Evolutionary conservation across 768 basidiomycete species (phyloP).

Genomic region (Rhizopogon roseolus): DNA sequence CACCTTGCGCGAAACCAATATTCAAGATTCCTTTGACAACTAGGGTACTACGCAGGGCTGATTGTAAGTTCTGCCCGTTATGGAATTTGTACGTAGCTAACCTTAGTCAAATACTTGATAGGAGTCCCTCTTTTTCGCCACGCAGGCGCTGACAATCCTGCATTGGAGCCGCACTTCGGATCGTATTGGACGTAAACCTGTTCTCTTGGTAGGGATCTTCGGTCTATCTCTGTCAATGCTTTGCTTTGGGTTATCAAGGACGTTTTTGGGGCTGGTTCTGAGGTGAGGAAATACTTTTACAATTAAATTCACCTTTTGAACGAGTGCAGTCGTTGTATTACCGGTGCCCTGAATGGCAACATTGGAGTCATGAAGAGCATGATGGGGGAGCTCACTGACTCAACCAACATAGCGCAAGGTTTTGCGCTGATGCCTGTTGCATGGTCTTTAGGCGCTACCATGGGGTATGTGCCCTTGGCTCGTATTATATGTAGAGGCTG

Average conservation of each 20-base stretch:
- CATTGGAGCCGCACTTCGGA: constrained; percentile 48
- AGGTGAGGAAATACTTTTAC: constrained; percentile 33
- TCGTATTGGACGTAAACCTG: constrained; percentile 44
- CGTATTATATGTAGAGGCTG: constrained; percentile 26
- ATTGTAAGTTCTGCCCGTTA: constrained; percentile 31
- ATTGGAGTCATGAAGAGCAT: constrained; percentile 72
- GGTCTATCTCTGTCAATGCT: constrained; percentile 49
- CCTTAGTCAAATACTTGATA: constrained; percentile 11
- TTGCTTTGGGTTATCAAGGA: constrained; percentile 58
- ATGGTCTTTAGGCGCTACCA: constrained; percentile 28
- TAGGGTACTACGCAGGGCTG: constrained; percentile 45
- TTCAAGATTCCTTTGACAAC: background rate
- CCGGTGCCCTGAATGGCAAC: constrained; percentile 66
- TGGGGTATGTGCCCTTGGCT: constrained; percentile 23
- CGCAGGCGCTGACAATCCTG: constrained; percentile 41
- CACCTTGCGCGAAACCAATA: background rate
- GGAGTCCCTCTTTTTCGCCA: constrained; percentile 45
- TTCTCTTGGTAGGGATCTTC: constrained; percentile 36
- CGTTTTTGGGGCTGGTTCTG: constrained; percentile 50
- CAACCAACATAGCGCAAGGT: constrained; percentile 46
- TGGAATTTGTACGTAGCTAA: background rate
- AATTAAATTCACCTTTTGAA: background rate
- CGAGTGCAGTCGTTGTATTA: constrained; percentile 51
- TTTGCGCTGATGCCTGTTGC: constrained; percentile 30
- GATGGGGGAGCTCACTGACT: constrained; percentile 62